Conservation (phyloP, 2,329 filamentous ascomycete genomes). For the Colletotrichum sojae region DNA sequence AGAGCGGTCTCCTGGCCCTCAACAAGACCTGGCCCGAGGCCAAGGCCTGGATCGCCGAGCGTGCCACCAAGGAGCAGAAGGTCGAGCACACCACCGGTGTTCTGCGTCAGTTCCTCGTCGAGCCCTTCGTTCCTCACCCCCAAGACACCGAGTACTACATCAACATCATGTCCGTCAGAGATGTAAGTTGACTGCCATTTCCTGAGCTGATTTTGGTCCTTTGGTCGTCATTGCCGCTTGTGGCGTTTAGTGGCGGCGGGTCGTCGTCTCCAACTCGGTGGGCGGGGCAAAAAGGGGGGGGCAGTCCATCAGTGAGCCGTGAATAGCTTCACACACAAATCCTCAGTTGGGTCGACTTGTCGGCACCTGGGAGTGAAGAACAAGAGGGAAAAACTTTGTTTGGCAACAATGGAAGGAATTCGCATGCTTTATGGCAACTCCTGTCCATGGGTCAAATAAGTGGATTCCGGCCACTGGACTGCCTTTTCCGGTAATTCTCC, state of each 20-base stretch:
- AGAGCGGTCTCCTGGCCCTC: conserved; percentile 95
- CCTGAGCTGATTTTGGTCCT: conserved; percentile 36
- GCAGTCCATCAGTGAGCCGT: conserved; percentile 33
- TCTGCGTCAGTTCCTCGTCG: conserved; percentile 95
- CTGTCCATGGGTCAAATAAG: conserved; percentile 40
- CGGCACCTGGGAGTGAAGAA: conserved; percentile 9
- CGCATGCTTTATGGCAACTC: conserved; percentile 39
- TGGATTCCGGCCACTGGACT: conserved; percentile 39
- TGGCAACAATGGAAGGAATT: conserved; percentile 34
- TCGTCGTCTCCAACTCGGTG: conserved; percentile 13
- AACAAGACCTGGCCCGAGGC: conserved; percentile 99
- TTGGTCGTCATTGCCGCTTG: conserved; percentile 19
- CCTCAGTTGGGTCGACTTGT: conserved; percentile 27
- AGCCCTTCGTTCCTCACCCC: conserved; percentile 97
- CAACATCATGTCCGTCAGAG: conserved; percentile 99
- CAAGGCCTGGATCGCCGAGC: conserved; percentile 91
- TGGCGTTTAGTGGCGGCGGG: conserved; percentile 14
- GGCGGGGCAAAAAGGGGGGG: conserved; percentile 18
- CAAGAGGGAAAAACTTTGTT: conserved; percentile 26
- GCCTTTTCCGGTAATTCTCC: conserved; percentile 45
- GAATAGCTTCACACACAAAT: conserved; percentile 21
- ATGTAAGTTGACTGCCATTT: conserved; percentile 77
- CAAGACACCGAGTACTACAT: conserved; percentile 99
- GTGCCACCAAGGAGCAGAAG: conserved; percentile 91
- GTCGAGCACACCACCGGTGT: conserved; percentile 93